phyloP scores from a whole-genome alignment of 331 rosid genomes.

The Quercus phellos region DNA sequence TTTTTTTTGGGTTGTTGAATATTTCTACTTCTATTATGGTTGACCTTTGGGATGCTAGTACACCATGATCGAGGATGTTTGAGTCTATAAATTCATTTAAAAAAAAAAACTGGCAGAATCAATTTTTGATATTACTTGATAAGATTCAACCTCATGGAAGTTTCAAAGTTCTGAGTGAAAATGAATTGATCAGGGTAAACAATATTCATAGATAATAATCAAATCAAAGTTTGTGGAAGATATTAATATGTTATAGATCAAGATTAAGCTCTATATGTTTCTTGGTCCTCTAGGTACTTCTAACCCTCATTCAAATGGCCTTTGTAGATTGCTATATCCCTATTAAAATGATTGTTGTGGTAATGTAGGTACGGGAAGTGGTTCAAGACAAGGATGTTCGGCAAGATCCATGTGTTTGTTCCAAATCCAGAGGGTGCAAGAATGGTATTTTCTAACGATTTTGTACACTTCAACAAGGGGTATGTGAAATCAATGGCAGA shows the following conservation, averaged over 20 bases:
- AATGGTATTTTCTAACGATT: constrained; percentile 51
- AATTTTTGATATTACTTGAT: too few relatives aligned
- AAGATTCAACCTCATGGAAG: too few relatives aligned
- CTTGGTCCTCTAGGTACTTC: neutral
- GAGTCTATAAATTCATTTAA: too few relatives aligned
- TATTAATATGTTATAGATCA: too few relatives aligned
- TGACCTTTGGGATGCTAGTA: neutral
- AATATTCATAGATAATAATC: too few relatives aligned
- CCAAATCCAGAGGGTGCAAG: constrained; percentile 64
- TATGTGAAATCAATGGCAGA: constrained; percentile 73
- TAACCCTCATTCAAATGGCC: neutral
- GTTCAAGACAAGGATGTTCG: constrained; percentile 73
- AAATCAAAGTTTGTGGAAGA: too few relatives aligned
- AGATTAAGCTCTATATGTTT: too few relatives aligned
- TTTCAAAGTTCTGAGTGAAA: too few relatives aligned
- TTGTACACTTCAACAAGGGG: constrained; percentile 59
- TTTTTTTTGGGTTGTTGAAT: too few relatives aligned
- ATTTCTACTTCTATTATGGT: neutral
- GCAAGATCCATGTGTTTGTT: constrained; percentile 65
- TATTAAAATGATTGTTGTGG: neutral
- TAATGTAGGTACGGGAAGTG: constrained; percentile 57
- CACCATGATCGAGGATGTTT: neutral
- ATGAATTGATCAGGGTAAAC: too few relatives aligned
- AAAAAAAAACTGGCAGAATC: too few relatives aligned
- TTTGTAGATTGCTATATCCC: neutral